phyloP scores from a whole-genome alignment of 768 basidiomycete species.

The Botryobasidium botryosum region DNA sequence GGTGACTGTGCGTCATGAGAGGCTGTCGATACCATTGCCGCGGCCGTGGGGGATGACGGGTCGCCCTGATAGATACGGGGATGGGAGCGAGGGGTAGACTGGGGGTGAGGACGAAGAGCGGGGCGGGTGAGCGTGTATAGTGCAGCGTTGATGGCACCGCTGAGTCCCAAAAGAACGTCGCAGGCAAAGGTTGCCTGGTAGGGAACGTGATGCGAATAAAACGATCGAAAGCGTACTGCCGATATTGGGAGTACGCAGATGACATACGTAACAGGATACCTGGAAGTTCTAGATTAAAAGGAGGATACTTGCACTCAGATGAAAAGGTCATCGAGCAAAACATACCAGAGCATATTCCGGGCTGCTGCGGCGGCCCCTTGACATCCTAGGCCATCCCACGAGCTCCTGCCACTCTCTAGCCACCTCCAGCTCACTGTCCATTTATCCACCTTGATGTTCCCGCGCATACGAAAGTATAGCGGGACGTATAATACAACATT shows the following conservation, averaged over 20 bases:
- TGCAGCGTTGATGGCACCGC: neutral
- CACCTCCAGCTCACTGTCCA: neutral
- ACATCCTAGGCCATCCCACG: neutral
- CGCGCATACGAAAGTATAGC: constrained; percentile 6
- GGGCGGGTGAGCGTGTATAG: neutral
- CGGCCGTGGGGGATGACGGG: too few relatives aligned
- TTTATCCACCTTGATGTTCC: constrained; percentile 8
- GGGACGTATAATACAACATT: constrained; percentile 8
- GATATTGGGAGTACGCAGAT: neutral
- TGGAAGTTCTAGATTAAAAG: neutral
- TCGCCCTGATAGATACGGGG: too few relatives aligned
- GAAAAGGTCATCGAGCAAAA: neutral
- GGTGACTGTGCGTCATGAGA: too few relatives aligned
- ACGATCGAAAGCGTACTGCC: neutral
- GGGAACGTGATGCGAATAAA: neutral
- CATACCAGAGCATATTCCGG: constrained; percentile 6
- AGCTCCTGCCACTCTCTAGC: neutral
- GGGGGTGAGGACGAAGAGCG: neutral
- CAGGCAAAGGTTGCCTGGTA: neutral
- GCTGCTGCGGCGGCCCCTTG: constrained; percentile 1
- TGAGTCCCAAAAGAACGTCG: neutral
- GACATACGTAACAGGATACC: neutral
- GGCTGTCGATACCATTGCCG: too few relatives aligned
- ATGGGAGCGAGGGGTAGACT: too few relatives aligned
- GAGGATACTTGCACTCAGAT: neutral